phyloP scores from a whole-genome alignment of 345 rosid genomes.

The Pistacia vera region DNA sequence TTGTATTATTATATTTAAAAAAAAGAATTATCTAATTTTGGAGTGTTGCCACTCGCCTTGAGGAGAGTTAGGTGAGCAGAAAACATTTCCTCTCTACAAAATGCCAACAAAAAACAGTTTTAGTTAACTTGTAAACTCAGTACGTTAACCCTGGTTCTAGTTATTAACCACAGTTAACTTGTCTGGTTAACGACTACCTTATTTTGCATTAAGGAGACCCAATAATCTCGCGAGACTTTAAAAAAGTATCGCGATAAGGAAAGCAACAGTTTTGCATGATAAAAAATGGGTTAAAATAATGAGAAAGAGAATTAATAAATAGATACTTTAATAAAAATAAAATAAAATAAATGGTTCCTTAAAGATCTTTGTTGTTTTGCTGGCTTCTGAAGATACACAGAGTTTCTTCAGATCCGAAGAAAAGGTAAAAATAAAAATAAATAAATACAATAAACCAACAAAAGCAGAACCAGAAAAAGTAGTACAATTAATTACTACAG shows the following conservation, averaged over 20 bases:
- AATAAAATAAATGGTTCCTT: slow-evolving; percentile 40
- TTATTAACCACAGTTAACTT: slow-evolving; percentile 23
- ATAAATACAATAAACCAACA: background rate
- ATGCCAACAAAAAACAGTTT: background rate
- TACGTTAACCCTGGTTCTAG: slow-evolving; percentile 6
- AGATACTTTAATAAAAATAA: slow-evolving; percentile 10
- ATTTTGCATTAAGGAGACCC: slow-evolving; percentile 16
- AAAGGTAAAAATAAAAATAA: slow-evolving; percentile 32
- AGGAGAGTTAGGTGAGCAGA: too few species aligned
- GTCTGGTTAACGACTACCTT: slow-evolving; percentile 26
- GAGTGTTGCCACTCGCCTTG: too few species aligned
- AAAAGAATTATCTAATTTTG: too few species aligned
- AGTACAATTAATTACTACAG: background rate
- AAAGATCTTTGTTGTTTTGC: slow-evolving; percentile 47
- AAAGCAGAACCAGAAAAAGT: background rate
- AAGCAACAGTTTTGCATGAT: background rate
- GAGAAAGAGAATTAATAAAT: too few species aligned
- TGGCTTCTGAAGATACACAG: slow-evolving; percentile 39
- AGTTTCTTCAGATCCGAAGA: slow-evolving; percentile 67
- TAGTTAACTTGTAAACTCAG: background rate
- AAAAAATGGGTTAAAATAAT: background rate
- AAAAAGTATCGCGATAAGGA: background rate
- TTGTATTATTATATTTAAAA: too few species aligned
- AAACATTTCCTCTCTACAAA: background rate
- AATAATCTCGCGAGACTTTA: slow-evolving; percentile 1